These are phyloP conservation scores for Tetraselmis striata DNA, from an alignment of 139 green algal genomes.

Conservation along the genomic window DNA sequence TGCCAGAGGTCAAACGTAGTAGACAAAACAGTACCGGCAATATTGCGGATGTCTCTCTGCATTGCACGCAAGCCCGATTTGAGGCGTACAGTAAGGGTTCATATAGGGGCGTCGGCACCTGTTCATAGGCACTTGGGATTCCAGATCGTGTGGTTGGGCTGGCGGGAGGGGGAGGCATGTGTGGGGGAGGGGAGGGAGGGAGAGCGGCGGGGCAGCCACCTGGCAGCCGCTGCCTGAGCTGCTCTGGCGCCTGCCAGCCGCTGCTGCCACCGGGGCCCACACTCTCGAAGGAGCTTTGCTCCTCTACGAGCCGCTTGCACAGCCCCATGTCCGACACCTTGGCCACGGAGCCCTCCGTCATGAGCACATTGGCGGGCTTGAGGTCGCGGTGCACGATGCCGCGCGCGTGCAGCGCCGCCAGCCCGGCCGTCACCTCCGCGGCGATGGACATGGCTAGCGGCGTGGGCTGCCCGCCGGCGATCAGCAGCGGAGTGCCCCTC, in stretches of 20 bases:
- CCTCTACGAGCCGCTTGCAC: slow-evolving; percentile 72
- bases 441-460: slow-evolving; percentile 29
- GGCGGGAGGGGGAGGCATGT: too few species aligned
- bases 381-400: slow-evolving; percentile 82
- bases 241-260: slow-evolving; percentile 97
- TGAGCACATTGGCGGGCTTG: slow-evolving; percentile 92
- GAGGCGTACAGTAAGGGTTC: too few species aligned
- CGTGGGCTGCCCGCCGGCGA: slow-evolving; percentile 16
- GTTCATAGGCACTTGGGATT: too few species aligned
- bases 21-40: too few species aligned
- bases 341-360: slow-evolving; percentile 59
- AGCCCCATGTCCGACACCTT: slow-evolving; percentile 99
- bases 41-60: too few species aligned
- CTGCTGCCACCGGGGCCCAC: slow-evolving; percentile 69
- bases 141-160: too few species aligned
- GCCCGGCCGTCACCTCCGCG: slow-evolving; percentile 55
- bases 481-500: not conserved
- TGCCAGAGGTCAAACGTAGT: too few species aligned
- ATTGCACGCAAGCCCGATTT: too few species aligned
- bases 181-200: too few species aligned
- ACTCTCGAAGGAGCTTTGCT: slow-evolving; percentile 77
- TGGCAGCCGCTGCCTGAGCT: slow-evolving; percentile 54
- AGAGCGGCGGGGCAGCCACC: not conserved
- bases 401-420: slow-evolving; percentile 74
- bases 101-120: too few species aligned